Conservation (phyloP, 108 stramenopile species). For the Discostella stelligeroides region DNA sequence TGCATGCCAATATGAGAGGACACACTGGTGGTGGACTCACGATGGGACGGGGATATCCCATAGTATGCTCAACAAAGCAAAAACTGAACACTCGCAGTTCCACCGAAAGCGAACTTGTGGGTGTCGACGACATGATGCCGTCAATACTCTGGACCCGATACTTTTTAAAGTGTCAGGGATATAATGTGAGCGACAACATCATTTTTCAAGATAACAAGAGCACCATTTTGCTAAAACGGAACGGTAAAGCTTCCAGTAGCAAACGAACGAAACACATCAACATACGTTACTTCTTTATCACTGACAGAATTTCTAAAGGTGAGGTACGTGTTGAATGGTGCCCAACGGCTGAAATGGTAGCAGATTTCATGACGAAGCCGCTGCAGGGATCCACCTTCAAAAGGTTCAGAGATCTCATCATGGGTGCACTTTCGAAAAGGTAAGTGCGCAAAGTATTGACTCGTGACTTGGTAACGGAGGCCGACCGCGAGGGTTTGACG, state of each 20-base stretch:
- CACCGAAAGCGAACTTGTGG: constrained; percentile 56
- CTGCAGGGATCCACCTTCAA: constrained; percentile 28
- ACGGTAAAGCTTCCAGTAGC: constrained; percentile 42
- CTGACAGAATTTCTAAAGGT: too few relatives aligned
- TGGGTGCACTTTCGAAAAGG: too few relatives aligned
- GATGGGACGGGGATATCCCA: constrained; percentile 42
- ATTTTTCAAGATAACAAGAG: constrained; percentile 62
- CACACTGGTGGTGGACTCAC: constrained; percentile 58
- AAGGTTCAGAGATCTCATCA: constrained; percentile 32
- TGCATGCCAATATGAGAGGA: constrained; percentile 42
- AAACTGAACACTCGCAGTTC: constrained; percentile 57
- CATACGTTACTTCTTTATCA: too few relatives aligned
- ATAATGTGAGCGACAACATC: constrained; percentile 20
- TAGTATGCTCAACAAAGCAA: constrained; percentile 21
- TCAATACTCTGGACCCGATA: constrained; percentile 49
- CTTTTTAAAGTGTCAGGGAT: constrained; percentile 59
- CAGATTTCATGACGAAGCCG: constrained; percentile 53
- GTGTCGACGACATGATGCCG: constrained; percentile 47
- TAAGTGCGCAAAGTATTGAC: too few relatives aligned
- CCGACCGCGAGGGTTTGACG: too few relatives aligned
- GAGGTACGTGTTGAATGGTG: not conserved
- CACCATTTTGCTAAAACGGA: constrained; percentile 53
- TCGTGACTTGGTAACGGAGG: too few relatives aligned
- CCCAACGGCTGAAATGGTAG: constrained; percentile 31
- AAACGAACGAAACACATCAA: constrained; percentile 43